These are phyloP conservation scores for Camellia sinensis DNA, from an alignment of 148 eudicot species.

Conservation along the genomic window DNA sequence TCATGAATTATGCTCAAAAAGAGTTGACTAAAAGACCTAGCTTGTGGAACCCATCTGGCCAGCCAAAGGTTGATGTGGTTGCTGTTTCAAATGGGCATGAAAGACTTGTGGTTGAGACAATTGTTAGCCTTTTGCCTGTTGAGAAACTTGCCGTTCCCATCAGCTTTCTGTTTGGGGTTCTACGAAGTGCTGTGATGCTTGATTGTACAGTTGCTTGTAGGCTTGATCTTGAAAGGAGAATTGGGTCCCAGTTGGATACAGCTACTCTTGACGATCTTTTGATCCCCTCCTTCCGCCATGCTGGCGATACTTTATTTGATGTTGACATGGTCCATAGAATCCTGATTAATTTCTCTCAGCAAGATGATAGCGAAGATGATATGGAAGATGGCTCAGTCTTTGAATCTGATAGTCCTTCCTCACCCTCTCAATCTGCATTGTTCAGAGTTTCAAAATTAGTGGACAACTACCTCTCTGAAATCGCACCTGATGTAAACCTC, in stretches of 20 bases:
- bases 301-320: constrained; percentile 82
- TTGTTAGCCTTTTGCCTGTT: constrained; percentile 68
- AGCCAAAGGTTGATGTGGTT: constrained; percentile 39
- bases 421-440: constrained; percentile 74
- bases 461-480: constrained; percentile 82
- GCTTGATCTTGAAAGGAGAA: constrained; percentile 84
- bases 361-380: constrained; percentile 76
- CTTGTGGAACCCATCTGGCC: constrained; percentile 43
- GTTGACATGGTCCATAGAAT: constrained; percentile 87
- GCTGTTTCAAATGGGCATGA: constrained; percentile 39
- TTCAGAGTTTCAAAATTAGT: constrained; percentile 74
- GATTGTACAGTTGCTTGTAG: constrained; percentile 63
- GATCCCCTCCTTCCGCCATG: constrained; percentile 78
- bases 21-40: constrained; percentile 64
- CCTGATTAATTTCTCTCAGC: constrained; percentile 72
- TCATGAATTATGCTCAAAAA: constrained; percentile 66
- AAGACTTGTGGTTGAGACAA: constrained; percentile 69
- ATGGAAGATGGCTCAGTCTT: constrained; percentile 64
- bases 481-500: constrained; percentile 88
- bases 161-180: constrained; percentile 73
- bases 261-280: constrained; percentile 83
- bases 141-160: constrained; percentile 73
- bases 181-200: constrained; percentile 70
- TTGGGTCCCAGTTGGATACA: constrained; percentile 77
- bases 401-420: constrained; percentile 65